Evolutionary conservation across 2,329 filamentous ascomycete genomes (phyloP), one percentile per base, ranked within the genome.

Genomic region (Fusarium sp.): DNA sequence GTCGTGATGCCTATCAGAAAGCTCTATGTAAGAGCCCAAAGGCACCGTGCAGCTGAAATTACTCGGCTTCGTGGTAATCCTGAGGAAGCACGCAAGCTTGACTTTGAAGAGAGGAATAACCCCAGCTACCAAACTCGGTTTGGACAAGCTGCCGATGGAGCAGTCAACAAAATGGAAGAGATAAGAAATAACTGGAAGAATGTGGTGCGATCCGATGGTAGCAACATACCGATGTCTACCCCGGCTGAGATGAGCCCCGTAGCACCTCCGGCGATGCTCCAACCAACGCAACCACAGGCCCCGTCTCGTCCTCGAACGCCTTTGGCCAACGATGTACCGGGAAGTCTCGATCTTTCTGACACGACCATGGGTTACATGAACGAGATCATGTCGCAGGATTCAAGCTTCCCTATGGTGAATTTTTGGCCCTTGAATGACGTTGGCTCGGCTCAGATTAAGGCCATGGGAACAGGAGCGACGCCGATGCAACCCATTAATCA

Each of bases 1-100:
- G 82, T 87, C 4, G 85, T 85, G 77, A 71, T 86, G 42, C 85
- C 86, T 1, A 76, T 89, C 46, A 82, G 82, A 45, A 86, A 83
- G 65, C 78, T 89, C 1, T 86, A 86, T 69, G 69, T 81, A 51
- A 84, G 84, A 63, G 85, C 86, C 1, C 80, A 79, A 39, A 82
- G 79, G 58, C 83, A 88, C 61, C 82, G 86, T 7, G 81, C 82
- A 9, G 76, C 79, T 1, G 86, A 88, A 71, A 76, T 88, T 12
- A 71, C 74, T 11, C 81, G 85, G 1, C 77, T 88, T 20, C 80
- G 79, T 21, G 76, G 76, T 2, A 78, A 88, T 38, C 82, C 81
- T 0, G 79, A 82, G 7, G 85, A 83, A 15, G 84, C 84, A 4
- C 77, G 79, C 15, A 78, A 80, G 24, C 75, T 88, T 4, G 85